phyloP scores from a whole-genome alignment of 2,329 filamentous ascomycete genomes.

The Coleophoma crateriformis region DNA sequence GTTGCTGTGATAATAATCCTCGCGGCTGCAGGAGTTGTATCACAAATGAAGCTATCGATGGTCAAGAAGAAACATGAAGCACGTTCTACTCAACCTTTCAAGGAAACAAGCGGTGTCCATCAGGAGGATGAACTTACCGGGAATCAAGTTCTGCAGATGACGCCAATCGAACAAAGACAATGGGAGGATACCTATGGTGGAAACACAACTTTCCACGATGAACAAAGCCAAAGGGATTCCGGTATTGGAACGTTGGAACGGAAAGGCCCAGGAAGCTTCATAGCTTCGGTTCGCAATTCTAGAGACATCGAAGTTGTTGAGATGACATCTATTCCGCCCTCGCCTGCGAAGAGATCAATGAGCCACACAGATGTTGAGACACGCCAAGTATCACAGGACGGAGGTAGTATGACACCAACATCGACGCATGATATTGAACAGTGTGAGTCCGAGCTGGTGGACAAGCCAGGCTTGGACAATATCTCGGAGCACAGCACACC shows the following conservation, averaged over 20 bases:
- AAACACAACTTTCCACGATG: slow-evolving; percentile 32
- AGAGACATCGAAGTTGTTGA: slow-evolving; percentile 43
- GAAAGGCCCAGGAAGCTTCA: slow-evolving; percentile 18
- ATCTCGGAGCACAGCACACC: slow-evolving; percentile 36
- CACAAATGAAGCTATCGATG: slow-evolving; percentile 82
- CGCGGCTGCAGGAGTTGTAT: slow-evolving; percentile 69
- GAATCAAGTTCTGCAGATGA: slow-evolving; percentile 57
- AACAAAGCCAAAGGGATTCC: slow-evolving; percentile 17
- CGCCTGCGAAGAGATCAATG: slow-evolving; percentile 11
- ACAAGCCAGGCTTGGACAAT: slow-evolving; percentile 35
- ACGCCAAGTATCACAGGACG: slow-evolving; percentile 13
- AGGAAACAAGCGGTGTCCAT: slow-evolving; percentile 48
- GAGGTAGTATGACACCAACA: slow-evolving; percentile 15
- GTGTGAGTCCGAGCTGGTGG: slow-evolving; percentile 16
- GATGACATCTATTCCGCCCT: slow-evolving; percentile 38
- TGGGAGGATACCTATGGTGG: slow-evolving; percentile 80
- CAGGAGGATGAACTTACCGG: slow-evolving; percentile 67
- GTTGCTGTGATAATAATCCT: slow-evolving; percentile 73
- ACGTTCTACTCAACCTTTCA: slow-evolving; percentile 43
- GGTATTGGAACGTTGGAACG: slow-evolving; percentile 36
- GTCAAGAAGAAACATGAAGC: slow-evolving; percentile 56
- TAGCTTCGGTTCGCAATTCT: slow-evolving; percentile 26
- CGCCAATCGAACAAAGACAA: slow-evolving; percentile 52
- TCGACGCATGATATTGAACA: slow-evolving; percentile 15
- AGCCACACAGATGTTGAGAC: too few species aligned